Conservation (phyloP, 495 filamentous ascomycete genomes). For the Aspergillus nanangensis region DNA sequence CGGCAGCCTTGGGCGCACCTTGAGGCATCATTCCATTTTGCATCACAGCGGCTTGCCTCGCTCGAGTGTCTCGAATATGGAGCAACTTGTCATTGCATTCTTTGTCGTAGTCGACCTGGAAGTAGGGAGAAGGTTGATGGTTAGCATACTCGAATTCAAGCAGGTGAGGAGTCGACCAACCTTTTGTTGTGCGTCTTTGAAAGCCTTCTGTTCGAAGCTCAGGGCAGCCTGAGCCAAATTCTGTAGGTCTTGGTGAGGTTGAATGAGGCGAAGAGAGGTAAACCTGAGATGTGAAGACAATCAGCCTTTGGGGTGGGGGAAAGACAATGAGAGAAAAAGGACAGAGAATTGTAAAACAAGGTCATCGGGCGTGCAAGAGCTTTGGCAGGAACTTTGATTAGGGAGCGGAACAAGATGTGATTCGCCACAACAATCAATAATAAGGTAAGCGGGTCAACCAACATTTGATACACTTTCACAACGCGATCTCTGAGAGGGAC, state of each 20-base stretch:
- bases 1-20: conserved; percentile 9
- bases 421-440: not conserved
- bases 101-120: conserved; percentile 43
- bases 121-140: not conserved
- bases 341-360: not conserved
- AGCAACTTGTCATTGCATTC: conserved; percentile 44
- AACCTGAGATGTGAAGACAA: conserved; percentile 28
- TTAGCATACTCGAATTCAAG: not conserved
- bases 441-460: conserved; percentile 15
- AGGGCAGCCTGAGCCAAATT: conserved; percentile 42
- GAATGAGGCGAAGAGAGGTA: conserved; percentile 46
- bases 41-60: conserved; percentile 39
- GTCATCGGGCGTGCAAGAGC: not conserved
- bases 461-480: conserved; percentile 45
- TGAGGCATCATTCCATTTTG: conserved; percentile 45
- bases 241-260: conserved; percentile 39
- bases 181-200: conserved; percentile 39
- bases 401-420: not conserved
- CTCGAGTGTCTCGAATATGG: conserved; percentile 44
- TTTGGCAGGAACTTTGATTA: not conserved
- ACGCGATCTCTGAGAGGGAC: conserved; percentile 35
- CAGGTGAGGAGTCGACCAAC: conserved; percentile 22
- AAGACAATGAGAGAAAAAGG: conserved; percentile 5
- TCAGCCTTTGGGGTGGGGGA: conserved; percentile 5
- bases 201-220: conserved; percentile 44